These are phyloP conservation scores for Agrocybe praecox DNA, from an alignment of 768 basidiomycete genomes.

Conservation along the genomic window DNA sequence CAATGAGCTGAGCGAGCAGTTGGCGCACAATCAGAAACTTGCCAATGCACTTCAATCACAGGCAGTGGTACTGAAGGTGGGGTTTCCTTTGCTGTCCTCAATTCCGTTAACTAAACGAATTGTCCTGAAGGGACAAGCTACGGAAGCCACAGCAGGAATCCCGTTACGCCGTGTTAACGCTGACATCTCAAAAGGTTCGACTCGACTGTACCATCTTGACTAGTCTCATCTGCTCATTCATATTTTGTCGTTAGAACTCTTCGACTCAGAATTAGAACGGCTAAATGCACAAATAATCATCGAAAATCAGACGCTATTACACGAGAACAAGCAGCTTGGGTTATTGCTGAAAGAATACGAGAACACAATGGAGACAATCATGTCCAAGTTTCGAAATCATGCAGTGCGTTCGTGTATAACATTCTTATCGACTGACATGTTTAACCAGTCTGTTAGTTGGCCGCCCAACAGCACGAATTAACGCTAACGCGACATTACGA, in stretches of 20 bases:
- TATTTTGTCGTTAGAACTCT: constrained; percentile 69
- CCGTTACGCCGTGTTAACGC: constrained; percentile 82
- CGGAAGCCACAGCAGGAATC: constrained; percentile 72
- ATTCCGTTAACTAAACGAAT: constrained; percentile 3
- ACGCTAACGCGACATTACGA: constrained; percentile 92
- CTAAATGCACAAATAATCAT: constrained; percentile 87
- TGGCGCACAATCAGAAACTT: constrained; percentile 80
- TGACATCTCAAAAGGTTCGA: constrained; percentile 79
- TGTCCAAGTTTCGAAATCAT: constrained; percentile 93
- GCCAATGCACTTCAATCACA: constrained; percentile 68
- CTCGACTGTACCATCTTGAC: neutral
- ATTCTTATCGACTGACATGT: constrained; percentile 5
- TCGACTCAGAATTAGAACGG: constrained; percentile 91
- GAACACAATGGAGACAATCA: constrained; percentile 91
- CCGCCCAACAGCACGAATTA: constrained; percentile 90
- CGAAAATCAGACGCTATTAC: constrained; percentile 89
- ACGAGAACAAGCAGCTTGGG: constrained; percentile 95
- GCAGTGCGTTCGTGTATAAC: constrained; percentile 59
- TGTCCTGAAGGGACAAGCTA: constrained; percentile 66
- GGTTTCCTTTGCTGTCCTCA: constrained; percentile 11
- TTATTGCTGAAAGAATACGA: constrained; percentile 93
- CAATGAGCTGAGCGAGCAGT: constrained; percentile 81
- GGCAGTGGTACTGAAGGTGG: constrained; percentile 74
- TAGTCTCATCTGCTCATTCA: constrained; percentile 28
- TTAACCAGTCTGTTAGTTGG: constrained; percentile 51